Evolutionary conservation across 306 rosid species (phyloP), one percentile per base, ranked within the genome.

Genomic region (Cyclanthera cordifolia): DNA sequence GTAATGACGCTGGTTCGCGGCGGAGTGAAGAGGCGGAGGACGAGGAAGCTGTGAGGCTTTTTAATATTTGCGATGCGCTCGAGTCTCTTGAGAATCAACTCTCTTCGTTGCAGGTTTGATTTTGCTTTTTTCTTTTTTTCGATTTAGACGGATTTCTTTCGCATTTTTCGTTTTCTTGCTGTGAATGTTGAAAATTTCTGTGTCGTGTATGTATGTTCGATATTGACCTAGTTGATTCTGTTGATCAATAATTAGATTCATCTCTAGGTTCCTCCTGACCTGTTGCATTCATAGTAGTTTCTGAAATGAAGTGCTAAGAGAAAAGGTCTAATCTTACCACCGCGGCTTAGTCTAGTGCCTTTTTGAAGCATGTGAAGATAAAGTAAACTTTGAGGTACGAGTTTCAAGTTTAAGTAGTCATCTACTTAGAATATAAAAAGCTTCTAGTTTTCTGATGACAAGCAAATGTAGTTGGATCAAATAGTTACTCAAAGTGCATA

Each of bases 1-100:
- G 24, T 56, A 64, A 64, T 13, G 74, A 50, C 24, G 80, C 15
- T 30, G 50, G 23, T 50, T 52, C 30, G 5, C 52, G 53, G 17
- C 45, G 68, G 25, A 20, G 68, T 10, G 50, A 5, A 17, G 30
- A 34, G 2, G 84, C 80, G 1, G 84, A 81, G 41, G 87, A 77
- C 1, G 80, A 80, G 2, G 82, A 77, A 69, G 82, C 85, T 3
- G 87, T 79, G 15, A 82, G 80, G 39, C 90, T 93, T 21, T 79
- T 85, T 73, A 93, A 78, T 75, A 85, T 93, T 41, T 87, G 87
- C 67, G 88, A 90, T 71, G 95, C 99, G 27, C 83, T 93, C 27
- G 91, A 87, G 65, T 83, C 96, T 63, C 88, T 93, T 79, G 96
- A 93, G 82, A 82, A 76, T 70, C 96, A 93, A 79, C 89, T 93